Evolutionary conservation across 2,329 filamentous ascomycete genomes (phyloP), one percentile per base, ranked within the genome.

Genomic region (Colletotrichum cereale): DNA sequence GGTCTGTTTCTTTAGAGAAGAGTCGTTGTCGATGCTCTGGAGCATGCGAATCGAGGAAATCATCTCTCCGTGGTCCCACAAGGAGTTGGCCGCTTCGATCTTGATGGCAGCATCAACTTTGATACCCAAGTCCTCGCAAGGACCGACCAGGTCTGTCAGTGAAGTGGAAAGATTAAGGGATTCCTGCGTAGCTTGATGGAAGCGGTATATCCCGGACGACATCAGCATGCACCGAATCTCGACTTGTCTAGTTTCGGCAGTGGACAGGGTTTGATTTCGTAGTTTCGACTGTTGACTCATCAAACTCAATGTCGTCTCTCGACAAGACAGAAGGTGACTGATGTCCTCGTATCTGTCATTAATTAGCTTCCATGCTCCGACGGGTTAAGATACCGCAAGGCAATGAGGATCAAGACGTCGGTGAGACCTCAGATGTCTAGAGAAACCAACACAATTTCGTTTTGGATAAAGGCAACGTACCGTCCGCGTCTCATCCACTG

Each of bases 31-130:
- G 14, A 98, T 87, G 53, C 89, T 88, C 77, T 96, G 92, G 26
- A 98, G 88, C 87, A 98, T 95, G 47, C 91, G 89, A 71, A 99
- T 97, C 0, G 96, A 97, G 0, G 93, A 90, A 26, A 92, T 90
- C 84, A 94, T 93, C 80, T 99, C 96, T 16, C 95, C 95, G 78
- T 97, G 93, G 73, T 97, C 94, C 96, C 96, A 99, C 1, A 99
- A 84, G 8, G 97, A 94, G 77, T 93, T 94, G 14, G 97, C 95
- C 10, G 93, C 89, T 80, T 98, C 96, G 65, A 96, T 89, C 74
- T 91, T 90, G 48, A 95, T 89, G 16, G 91, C 91, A 16, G 91
- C 93, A 77, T 95, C 92, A 55, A 98, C 89, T 68, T 91, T 88
- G 2, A 98, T 82, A 0, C 92, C 93, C n/a, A 94, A 81, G 0